Evolutionary conservation across 257 asterid genomes (phyloP).

Genomic region (Capsicum pubescens): DNA sequence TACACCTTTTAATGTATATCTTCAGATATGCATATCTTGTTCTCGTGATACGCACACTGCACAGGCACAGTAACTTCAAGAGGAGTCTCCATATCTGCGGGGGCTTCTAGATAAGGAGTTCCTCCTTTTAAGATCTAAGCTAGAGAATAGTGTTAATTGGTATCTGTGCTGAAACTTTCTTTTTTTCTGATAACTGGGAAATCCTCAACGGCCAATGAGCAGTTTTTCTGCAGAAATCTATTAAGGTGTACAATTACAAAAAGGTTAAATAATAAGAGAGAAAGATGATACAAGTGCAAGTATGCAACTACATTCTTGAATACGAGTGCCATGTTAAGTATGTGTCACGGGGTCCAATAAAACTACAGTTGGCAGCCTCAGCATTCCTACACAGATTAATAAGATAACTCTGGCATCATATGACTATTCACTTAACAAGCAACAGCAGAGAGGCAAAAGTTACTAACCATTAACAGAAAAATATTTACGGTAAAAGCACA

Average conservation of each 20-base stretch:
- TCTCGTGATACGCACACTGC: neutral
- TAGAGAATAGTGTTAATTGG: neutral
- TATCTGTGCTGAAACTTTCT: neutral
- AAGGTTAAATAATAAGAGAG: too few species aligned
- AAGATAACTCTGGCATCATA: neutral
- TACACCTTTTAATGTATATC: neutral
- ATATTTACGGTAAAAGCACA: neutral
- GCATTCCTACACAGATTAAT: neutral
- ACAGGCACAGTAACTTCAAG: neutral
- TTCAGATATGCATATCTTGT: neutral
- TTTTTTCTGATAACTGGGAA: too few species aligned
- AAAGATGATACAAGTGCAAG: neutral
- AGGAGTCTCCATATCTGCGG: neutral
- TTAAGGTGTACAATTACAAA: too few species aligned
- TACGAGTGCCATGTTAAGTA: neutral
- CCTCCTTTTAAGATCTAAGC: neutral
- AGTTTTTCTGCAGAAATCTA: too few species aligned
- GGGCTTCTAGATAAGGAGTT: neutral
- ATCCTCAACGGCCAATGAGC: too few species aligned
- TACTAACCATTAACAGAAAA: neutral
- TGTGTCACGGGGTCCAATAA: neutral
- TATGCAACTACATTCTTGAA: constrained; percentile 3
- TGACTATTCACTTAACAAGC: neutral
- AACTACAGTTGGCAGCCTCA: neutral
- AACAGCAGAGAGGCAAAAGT: neutral